Evolutionary conservation across 1,284 basidiomycete genomes (phyloP), one percentile per base, ranked within the genome.

Genomic region (Flammula alnicola): DNA sequence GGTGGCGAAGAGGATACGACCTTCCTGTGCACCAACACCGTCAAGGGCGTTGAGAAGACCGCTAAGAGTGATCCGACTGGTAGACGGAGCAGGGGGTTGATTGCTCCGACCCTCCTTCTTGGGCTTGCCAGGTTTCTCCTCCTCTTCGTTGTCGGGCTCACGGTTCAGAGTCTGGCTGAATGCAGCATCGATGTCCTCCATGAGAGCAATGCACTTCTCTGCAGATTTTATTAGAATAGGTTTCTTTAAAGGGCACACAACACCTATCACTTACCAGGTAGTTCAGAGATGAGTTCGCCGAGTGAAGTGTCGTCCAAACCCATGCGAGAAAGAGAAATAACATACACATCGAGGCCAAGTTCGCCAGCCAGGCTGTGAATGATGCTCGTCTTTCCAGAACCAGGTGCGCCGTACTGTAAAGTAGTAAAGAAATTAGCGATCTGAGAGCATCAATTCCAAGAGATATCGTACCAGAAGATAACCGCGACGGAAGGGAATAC

Each of bases 131-230:
- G 52, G 41, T 4, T 49, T 43, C 38, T 54, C 32, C 14, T 44
- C 47, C 16, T 57, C 49, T 16, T 62, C 44, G 6, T n/a, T n/a
- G n/a, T 62, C 56, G 27, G 39, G 35, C 7, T 52, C 39, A 25
- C 83, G 80, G 49, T 73, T 81, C 30, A 88, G 58, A 20, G 75
- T 75, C 47, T 78, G 76, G 30, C 77, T 78, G 64, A 89, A 87
- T 0, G 85, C 86, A 3, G 83, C 87, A 54, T 91, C 88, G 49
- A 91, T 85, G 60, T 90, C 90, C 66, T 93, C 90, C 78, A 93
- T 87, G 17, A 93, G 71, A 0, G 86, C 82, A 49, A 93, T 85
- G 55, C 83, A 87, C 55, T 79, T 74, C 44, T 81, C 75, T 33
- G 46, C 17, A 30, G 16, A 41, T 40, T 11, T 14, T 48, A 39